A percentile compares a stretch with the other conserved stretches of the same genome.
phyloP scores from a whole-genome alignment of 2,329 filamentous ascomycete species.

The Byssothecium circinans region DNA sequence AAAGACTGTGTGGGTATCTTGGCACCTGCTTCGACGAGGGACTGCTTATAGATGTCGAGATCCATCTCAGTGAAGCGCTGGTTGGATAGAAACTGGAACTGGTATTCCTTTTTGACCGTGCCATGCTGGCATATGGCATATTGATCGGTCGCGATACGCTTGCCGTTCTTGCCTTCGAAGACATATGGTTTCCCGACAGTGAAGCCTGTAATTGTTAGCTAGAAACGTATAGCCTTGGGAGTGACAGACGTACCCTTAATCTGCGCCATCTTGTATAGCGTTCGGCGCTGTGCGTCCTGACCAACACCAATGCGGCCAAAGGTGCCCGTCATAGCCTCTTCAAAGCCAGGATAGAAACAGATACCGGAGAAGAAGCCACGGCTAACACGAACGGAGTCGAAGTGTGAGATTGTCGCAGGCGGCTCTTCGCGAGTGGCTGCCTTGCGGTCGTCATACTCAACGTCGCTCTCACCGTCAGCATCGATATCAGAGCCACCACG shows the following conservation, averaged over 20 bases:
- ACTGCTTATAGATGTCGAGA: slow-evolving; percentile 77
- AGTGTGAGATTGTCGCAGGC: slow-evolving; percentile 74
- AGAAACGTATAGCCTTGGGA: neutral
- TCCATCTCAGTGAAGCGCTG: slow-evolving; percentile 85
- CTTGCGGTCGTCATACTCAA: slow-evolving; percentile 68
- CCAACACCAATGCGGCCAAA: slow-evolving; percentile 85
- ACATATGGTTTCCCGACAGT: slow-evolving; percentile 79
- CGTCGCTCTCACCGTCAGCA: slow-evolving; percentile 71
- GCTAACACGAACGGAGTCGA: slow-evolving; percentile 81
- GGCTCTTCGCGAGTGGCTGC: slow-evolving; percentile 63
- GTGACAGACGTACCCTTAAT: slow-evolving; percentile 69
- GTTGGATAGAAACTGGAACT: slow-evolving; percentile 89
- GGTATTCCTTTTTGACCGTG: slow-evolving; percentile 79
- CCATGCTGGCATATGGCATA: slow-evolving; percentile 83
- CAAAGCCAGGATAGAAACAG: slow-evolving; percentile 91
- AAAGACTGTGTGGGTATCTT: slow-evolving; percentile 72
- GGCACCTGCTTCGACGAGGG: slow-evolving; percentile 68
- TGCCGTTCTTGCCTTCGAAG: slow-evolving; percentile 72
- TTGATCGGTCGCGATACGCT: slow-evolving; percentile 79
- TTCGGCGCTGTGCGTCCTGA: slow-evolving; percentile 70
- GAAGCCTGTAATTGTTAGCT: slow-evolving; percentile 62
- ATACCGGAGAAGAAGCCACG: slow-evolving; percentile 85
- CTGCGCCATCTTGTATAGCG: slow-evolving; percentile 82
- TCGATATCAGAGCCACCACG: slow-evolving; percentile 59
- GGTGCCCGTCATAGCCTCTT: slow-evolving; percentile 77